Evolutionary conservation across 306 rosid genomes (phyloP).

Genomic region (Quercus parvula): DNA sequence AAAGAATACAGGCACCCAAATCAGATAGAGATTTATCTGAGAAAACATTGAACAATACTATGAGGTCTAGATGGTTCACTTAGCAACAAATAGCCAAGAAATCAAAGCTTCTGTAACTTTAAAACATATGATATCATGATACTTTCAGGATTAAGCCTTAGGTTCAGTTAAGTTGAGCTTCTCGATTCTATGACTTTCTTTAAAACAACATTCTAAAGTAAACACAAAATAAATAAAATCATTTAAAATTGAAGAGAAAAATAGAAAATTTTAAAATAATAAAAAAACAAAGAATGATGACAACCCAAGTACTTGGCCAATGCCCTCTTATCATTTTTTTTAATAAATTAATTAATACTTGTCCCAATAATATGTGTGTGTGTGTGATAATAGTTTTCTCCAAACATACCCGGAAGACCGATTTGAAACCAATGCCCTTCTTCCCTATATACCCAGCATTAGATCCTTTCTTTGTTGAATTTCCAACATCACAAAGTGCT

Average conservation of each 20-base stretch:
- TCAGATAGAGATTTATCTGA: background rate
- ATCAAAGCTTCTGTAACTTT: background rate
- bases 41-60: background rate
- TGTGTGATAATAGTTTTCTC: background rate
- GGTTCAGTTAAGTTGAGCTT: background rate
- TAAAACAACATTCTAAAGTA: background rate
- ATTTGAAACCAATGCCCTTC: slow-evolving; percentile 98
- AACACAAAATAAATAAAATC: background rate
- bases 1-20: background rate
- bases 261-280: too few species aligned
- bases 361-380: background rate
- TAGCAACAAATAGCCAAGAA: background rate
- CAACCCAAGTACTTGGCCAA: background rate
- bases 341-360: background rate
- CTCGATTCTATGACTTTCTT: background rate
- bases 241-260: background rate
- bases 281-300: background rate
- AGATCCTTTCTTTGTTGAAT: slow-evolving; percentile 91
- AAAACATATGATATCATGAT: background rate
- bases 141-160: background rate
- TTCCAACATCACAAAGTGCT: slow-evolving; percentile 98
- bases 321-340: background rate
- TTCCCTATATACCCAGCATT: slow-evolving; percentile 88
- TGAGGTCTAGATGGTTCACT: background rate
- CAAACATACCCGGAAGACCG: slow-evolving; percentile 84